phyloP scores from a whole-genome alignment of 139 green algal species.

The Micromonas pusilla region DNA sequence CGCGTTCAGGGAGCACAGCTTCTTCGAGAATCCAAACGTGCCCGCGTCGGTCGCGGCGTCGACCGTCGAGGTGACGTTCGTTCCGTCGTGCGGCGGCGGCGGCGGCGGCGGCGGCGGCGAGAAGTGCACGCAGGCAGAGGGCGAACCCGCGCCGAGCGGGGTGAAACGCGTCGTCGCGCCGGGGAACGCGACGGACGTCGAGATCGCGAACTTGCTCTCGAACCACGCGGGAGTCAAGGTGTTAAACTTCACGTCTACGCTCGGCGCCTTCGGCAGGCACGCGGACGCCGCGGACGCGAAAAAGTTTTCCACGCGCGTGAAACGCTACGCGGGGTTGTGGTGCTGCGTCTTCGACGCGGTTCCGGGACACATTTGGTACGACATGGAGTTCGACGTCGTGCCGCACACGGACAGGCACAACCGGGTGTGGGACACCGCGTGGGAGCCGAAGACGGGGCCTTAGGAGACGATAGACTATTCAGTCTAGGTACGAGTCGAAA shows the following conservation, averaged over 20 bases:
- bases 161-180: not conserved
- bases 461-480: too few species aligned
- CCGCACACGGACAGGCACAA: constrained; percentile 7
- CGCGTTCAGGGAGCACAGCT: constrained; percentile 62
- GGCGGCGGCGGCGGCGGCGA: not conserved
- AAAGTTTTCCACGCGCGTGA: constrained; percentile 57
- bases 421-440: not conserved
- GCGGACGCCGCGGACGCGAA: constrained; percentile 15
- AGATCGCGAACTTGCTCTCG: constrained; percentile 36
- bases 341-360: constrained; percentile 76
- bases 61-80: not conserved
- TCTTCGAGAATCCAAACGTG: constrained; percentile 56
- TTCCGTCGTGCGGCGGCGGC: too few species aligned
- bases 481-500: too few species aligned
- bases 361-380: constrained; percentile 86
- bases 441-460: not conserved
- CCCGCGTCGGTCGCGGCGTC: constrained; percentile 26
- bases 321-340: constrained; percentile 68
- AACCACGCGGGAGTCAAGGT: constrained; percentile 39
- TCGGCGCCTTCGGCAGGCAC: constrained; percentile 47
- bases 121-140: not conserved
- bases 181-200: constrained; percentile 30
- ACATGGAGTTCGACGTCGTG: constrained; percentile 45
- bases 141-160: not conserved
- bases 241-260: constrained; percentile 51